Evolutionary conservation across 139 green algal species (phyloP).

Genomic region (Picochlorum sp.): DNA sequence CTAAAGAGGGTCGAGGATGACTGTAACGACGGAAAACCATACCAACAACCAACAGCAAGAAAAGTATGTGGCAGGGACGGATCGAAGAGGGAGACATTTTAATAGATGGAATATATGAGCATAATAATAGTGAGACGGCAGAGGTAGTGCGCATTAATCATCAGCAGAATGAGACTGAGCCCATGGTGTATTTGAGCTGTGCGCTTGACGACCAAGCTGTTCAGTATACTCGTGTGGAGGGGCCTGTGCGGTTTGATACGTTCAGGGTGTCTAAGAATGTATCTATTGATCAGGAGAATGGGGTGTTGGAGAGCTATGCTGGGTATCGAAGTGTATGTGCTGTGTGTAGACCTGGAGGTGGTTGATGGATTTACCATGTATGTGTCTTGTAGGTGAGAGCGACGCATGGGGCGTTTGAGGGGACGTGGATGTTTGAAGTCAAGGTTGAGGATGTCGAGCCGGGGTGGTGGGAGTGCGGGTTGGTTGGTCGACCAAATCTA

Average conservation of each 20-base stretch:
- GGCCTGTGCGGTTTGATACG: not conserved
- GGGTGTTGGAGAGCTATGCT: not conserved
- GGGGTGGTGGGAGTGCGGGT: conserved; percentile 60
- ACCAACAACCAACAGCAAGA: no score
- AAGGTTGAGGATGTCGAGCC: conserved; percentile 42
- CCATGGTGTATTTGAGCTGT: no score
- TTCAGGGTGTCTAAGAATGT: not conserved
- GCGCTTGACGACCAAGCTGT: no score
- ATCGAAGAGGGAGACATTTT: not conserved
- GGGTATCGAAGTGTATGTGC: not conserved
- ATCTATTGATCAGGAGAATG: not conserved
- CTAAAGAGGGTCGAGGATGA: no score
- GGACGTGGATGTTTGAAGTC: conserved; percentile 71
- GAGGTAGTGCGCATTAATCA: not conserved
- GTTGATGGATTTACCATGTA: no score
- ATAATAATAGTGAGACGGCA: conserved; percentile 1
- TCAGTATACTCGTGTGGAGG: not conserved
- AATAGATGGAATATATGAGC: not conserved
- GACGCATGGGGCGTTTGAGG: conserved; percentile 54
- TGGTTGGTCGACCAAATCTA: conserved; percentile 63
- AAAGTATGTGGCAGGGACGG: no score
- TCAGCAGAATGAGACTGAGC: not conserved
- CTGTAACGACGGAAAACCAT: no score
- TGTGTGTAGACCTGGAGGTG: not conserved
- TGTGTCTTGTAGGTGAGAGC: conserved; percentile 21